Evolutionary conservation across 352 stramenopile species (phyloP).

Genomic region (Phytophthora kernoviae): DNA sequence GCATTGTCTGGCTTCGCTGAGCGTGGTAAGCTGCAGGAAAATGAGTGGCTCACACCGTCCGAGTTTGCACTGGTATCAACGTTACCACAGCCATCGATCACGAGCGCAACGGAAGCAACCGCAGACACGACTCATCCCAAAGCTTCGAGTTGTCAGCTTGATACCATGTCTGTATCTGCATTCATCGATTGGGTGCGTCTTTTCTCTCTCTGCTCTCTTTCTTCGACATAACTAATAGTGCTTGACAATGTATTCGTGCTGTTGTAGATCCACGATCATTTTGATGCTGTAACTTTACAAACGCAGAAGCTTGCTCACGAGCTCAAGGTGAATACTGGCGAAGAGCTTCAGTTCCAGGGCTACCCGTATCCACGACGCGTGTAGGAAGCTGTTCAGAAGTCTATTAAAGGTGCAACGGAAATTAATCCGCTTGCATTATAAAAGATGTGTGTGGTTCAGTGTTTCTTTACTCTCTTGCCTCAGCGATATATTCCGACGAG

Average conservation of each 20-base stretch:
- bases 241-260: constrained; percentile 1
- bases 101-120: not conserved
- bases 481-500: too few species aligned
- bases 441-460: too few species aligned
- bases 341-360: constrained; percentile 73
- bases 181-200: constrained; percentile 55
- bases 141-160: constrained; percentile 27
- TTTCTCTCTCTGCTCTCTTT: not conserved
- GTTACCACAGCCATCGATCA: constrained; percentile 14
- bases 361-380: constrained; percentile 40
- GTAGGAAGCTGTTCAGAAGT: constrained; percentile 4
- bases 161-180: constrained; percentile 20
- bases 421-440: too few species aligned
- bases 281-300: constrained; percentile 50
- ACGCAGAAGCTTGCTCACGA: constrained; percentile 43
- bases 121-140: constrained; percentile 5
- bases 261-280: constrained; percentile 41
- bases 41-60: constrained; percentile 34
- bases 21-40: constrained; percentile 28
- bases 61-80: constrained; percentile 47
- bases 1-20: constrained; percentile 44
- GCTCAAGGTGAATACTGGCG: constrained; percentile 55
- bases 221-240: not conserved
- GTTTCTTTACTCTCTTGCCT: too few species aligned
- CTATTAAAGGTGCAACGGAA: too few species aligned